Evolutionary conservation across 768 basidiomycete species (phyloP).

Genomic region (Baorangia bicolor): DNA sequence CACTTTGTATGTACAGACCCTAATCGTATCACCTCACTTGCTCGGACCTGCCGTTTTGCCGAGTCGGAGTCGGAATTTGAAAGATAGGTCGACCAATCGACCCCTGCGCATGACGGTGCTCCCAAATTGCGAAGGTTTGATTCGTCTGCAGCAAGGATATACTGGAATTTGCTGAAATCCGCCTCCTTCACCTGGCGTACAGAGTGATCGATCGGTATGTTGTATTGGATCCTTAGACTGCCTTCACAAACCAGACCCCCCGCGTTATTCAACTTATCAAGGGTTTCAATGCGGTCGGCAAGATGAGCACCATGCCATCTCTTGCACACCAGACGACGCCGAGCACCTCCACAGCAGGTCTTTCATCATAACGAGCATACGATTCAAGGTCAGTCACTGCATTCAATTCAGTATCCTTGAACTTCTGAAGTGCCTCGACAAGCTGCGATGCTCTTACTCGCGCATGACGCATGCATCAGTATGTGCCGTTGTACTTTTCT

Average conservation of each 20-base stretch:
- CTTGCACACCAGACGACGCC: not conserved
- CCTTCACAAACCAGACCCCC: too few relatives aligned
- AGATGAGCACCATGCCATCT: not conserved
- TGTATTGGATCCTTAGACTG: conserved; percentile 60
- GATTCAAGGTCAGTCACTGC: too few relatives aligned
- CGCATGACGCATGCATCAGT: not conserved
- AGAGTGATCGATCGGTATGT: conserved; percentile 64
- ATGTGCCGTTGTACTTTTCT: not conserved
- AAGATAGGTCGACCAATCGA: too few relatives aligned
- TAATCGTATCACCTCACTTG: too few relatives aligned
- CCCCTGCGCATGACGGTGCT: too few relatives aligned
- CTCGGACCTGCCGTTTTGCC: too few relatives aligned
- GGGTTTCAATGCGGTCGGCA: not conserved
- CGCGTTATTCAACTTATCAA: too few relatives aligned
- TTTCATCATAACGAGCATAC: too few relatives aligned
- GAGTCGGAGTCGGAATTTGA: too few relatives aligned
- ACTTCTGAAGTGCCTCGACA: not conserved
- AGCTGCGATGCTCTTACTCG: not conserved
- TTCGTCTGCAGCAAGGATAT: conserved; percentile 85
- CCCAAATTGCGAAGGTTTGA: conserved; percentile 67
- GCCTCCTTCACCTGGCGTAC: conserved; percentile 62
- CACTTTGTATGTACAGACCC: too few relatives aligned
- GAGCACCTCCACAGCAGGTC: not conserved
- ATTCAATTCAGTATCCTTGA: too few relatives aligned
- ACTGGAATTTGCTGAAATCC: conserved; percentile 76